Evolutionary conservation across 148 eudicot species (phyloP), one percentile per base, ranked within the genome.

Genomic region (Simmondsia chinensis): DNA sequence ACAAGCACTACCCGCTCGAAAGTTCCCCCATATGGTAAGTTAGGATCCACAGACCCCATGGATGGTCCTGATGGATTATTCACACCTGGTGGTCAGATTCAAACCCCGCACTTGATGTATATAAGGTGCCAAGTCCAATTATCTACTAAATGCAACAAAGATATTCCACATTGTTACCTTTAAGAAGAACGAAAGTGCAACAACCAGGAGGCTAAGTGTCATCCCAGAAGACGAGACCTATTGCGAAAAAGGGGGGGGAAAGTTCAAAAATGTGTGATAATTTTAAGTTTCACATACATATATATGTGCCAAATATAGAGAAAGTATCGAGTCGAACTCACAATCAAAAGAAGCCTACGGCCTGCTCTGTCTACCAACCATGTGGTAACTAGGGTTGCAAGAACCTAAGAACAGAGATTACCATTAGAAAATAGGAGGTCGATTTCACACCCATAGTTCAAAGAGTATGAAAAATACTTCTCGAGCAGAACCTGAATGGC

Each of bases 351-450:
- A 58, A 91, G 20, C 52, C 95, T 74, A 11, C 99, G 83, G 35
- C 99, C 99, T 46, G 99, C 76, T 80, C 57, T 85, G 61, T 91
- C 99, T 43, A 70, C 84, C 72, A 89, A 37, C 97, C 95, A 89
- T 52, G 80, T 74, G 20, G 95, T 57, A 36, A 86, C 58, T 32
- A 66, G 63, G 37, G 95, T 91, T 28, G 99, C 95, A 57, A 86
- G 14, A 15, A 91, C 97, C 97, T 89, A 60, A 28, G 10, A 20
- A 27, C 32, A 43, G 9, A 43, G 50, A 50, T 24, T n/a, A 49
- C 50, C 44, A 26, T 53, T 43, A 54, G 28, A 57, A 13, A 39
- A 26, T 16, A 33, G 42, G 10, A n/a, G n/a, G n/a, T n/a, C n/a
- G n/a, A n/a, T n/a, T n/a, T n/a, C n/a, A n/a, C n/a, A n/a, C n/a